Base-by-base conservation (phyloP, 2,329 filamentous ascomycete species). In the Coniochaeta sp. region DNA sequence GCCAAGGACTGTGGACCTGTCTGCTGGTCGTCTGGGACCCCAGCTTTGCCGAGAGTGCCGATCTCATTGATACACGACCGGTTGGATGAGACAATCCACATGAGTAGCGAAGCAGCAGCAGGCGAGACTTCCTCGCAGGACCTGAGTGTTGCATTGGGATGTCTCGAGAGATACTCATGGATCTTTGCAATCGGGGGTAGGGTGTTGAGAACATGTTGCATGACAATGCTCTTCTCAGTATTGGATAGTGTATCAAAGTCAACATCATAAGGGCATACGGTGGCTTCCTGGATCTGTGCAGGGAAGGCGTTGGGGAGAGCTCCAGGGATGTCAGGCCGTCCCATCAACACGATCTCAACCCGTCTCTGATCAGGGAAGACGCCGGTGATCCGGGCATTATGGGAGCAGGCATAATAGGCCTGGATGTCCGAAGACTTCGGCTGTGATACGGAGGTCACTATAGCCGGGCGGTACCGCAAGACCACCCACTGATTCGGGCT, bases 41-140 rank as follows among this genome's bases (percentile, higher is more conserved):
- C 17, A 22, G 33, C 31, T 2, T 22, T 57, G 2, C 26, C 28
- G 31, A 34, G 17, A 34, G 31, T 57, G 12, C 54, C n/a, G 14
- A 34, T 24, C 54, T 57, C 34, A n/a, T 36, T 93, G 80, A 97
- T 95, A 66, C 88, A 93, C 0, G 93, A 93, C 54, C 91, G 81
- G 67, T 96, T 96, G 0, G 92, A 96, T 0, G 92, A 90, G 61
- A 97, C 84, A 62, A 96, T 90, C 93, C 93, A 97, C 58, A 90
- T 83, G 22, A 97, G 75, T 0, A 96, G 73, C 22, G 85, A 83
- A 3, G 90, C 73, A 0, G 87, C 83, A 7, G 89, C 82, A 1
- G 84, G 82, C 0, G 87, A 83, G 11, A 96, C 57, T 79, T 19
- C 80, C 74, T 24, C 83, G 77, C 64, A 76, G 44, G 72, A 75